These are phyloP conservation scores for Anethum foeniculum DNA, from an alignment of 140 eudicot genomes.

Conservation along the genomic window DNA sequence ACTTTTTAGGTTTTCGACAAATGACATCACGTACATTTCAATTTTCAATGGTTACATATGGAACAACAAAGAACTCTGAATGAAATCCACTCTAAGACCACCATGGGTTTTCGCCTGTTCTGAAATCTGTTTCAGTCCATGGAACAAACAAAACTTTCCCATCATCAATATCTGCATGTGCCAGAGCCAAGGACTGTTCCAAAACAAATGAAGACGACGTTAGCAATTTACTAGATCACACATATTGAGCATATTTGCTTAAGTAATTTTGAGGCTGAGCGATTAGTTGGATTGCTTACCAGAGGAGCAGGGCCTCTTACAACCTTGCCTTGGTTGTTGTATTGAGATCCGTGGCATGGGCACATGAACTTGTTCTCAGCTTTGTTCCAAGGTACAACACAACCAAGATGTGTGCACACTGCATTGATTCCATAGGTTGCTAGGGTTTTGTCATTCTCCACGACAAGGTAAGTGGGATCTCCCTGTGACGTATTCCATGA, in stretches of 20 bases:
- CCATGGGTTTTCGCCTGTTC: constrained; percentile 86
- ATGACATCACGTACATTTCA: neutral
- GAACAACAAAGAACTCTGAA: neutral
- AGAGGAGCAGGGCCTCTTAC: constrained; percentile 70
- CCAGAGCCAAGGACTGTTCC: constrained; percentile 82
- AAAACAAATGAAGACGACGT: neutral
- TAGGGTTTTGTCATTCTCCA: constrained; percentile 56
- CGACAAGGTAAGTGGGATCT: constrained; percentile 91
- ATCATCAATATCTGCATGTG: constrained; percentile 59
- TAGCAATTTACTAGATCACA: neutral
- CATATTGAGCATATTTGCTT: neutral
- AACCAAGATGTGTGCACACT: constrained; percentile 90
- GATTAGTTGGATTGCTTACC: constrained; percentile 30
- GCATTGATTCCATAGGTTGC: constrained; percentile 77
- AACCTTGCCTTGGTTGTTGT: constrained; percentile 62
- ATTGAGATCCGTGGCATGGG: constrained; percentile 92
- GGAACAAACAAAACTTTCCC: constrained; percentile 77
- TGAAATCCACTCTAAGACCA: constrained; percentile 35
- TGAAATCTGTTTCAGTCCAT: constrained; percentile 75
- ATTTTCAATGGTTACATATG: neutral
- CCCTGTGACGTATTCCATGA: constrained; percentile 36
- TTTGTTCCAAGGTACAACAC: constrained; percentile 86
- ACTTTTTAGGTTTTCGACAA: constrained; percentile 7
- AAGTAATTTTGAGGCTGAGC: neutral
- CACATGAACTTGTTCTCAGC: constrained; percentile 92